Conservation (phyloP, 805 yeast species). For the Saturnispora gosingensis region DNA sequence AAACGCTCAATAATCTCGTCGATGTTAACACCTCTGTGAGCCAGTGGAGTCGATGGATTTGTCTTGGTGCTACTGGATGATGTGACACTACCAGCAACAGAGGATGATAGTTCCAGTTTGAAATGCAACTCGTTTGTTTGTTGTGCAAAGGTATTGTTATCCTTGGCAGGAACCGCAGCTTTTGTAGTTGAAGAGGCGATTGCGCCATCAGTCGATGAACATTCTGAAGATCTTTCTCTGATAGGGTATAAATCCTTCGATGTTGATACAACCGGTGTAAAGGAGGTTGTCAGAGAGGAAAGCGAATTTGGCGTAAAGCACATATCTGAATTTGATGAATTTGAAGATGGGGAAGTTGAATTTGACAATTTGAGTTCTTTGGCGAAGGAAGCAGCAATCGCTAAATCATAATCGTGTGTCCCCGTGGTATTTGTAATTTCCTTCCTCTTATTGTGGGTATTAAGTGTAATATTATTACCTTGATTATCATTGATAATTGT, state of each 20-base stretch:
- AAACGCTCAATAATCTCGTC: slow-evolving; percentile 57
- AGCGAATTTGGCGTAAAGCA: slow-evolving; percentile 24
- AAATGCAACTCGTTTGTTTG: slow-evolving; percentile 3
- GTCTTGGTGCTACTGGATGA: background rate
- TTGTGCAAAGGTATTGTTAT: background rate
- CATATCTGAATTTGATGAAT: slow-evolving; percentile 33
- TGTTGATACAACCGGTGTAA: slow-evolving; percentile 17
- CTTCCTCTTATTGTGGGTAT: slow-evolving; percentile 7
- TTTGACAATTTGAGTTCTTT: slow-evolving; percentile 23
- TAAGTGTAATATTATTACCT: background rate
- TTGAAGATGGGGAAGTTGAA: slow-evolving; percentile 9
- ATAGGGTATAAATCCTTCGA: slow-evolving; percentile 21
- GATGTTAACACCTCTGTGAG: slow-evolving; percentile 32
- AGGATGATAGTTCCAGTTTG: slow-evolving; percentile 2
- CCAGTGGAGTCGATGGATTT: background rate
- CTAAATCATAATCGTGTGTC: slow-evolving; percentile 27
- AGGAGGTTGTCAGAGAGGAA: slow-evolving; percentile 23
- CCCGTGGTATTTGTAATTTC: background rate
- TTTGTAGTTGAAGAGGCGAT: background rate
- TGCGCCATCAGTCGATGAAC: slow-evolving; percentile 17
- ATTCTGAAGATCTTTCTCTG: slow-evolving; percentile 27
- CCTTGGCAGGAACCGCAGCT: background rate
- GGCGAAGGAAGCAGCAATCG: slow-evolving; percentile 41
- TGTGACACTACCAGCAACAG: background rate
- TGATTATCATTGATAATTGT: slow-evolving; percentile 10